phyloP scores from a whole-genome alignment of 2,329 filamentous ascomycete species.

The Colletotrichum sp. region DNA sequence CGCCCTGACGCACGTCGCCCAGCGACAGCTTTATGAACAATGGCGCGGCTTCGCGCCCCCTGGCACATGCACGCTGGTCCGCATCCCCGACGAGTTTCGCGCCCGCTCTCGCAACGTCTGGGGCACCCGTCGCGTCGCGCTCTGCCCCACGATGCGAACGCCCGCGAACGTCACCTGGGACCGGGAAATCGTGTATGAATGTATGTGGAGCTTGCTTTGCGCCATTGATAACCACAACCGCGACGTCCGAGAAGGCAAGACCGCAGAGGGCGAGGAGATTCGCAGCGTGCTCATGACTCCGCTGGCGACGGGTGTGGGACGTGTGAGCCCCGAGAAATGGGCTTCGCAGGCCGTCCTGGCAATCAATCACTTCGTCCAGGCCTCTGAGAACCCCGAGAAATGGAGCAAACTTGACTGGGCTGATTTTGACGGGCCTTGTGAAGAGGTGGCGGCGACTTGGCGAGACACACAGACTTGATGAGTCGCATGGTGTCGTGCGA shows the following conservation, averaged over 20 bases:
- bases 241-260: constrained; percentile 6
- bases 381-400: constrained; percentile 43
- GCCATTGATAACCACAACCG: constrained; percentile 53
- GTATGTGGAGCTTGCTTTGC: constrained; percentile 56
- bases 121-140: constrained; percentile 47
- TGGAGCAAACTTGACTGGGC: constrained; percentile 47
- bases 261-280: constrained; percentile 33
- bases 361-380: constrained; percentile 56
- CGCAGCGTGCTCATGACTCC: constrained; percentile 55
- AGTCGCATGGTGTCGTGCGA: rapidly evolving
- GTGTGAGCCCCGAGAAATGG: constrained; percentile 51
- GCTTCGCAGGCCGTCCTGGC: constrained; percentile 55
- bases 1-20: constrained; percentile 50
- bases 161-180: constrained; percentile 52
- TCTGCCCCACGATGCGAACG: constrained; percentile 60
- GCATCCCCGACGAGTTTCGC: constrained; percentile 43
- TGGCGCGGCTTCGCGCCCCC: constrained; percentile 57
- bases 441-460: constrained; percentile 33
- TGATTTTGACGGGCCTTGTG: constrained; percentile 27
- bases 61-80: constrained; percentile 53
- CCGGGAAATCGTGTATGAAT: constrained; percentile 58
- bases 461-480: background rate
- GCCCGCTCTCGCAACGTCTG: constrained; percentile 39
- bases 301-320: constrained; percentile 53
- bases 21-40: constrained; percentile 47